Evolutionary conservation across 169 alveolate species (phyloP), one percentile per base, ranked within the genome.

Genomic region (Theileria parva): DNA sequence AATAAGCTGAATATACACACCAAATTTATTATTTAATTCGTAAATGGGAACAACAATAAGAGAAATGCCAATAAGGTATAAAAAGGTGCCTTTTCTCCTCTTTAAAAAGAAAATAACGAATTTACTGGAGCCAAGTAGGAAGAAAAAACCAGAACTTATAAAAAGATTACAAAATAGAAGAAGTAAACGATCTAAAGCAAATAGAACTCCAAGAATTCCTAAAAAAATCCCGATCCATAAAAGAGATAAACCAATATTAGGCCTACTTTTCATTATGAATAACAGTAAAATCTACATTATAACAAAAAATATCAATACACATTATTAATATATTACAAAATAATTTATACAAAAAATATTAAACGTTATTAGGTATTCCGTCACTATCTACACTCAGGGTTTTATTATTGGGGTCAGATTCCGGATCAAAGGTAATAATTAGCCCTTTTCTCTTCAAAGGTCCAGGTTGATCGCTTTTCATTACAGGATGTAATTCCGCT

Each of bases 51-150:
- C 17, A 44, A 44, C 53, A 44, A 44, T 44, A 27, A 73, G 77
- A 11, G 68, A 50, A 25, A 86, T 71, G 15, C 92, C 94, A n/a
- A 64, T 30, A 59, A 80, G 60, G 73, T 74, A 89, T n/a, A 85
- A 34, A 0, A 70, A 75, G 32, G 78, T 86, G 8, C 94, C 92
- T 77, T 63, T 76, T 78, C 80, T 89, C 63, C 63, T 65, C 57
- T 72, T 86, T 65, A 63, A 51, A 77, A 89, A 86, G 73, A 89
- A 89, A 21, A 85, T 63, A 68, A 86, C 12, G 59, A 89, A 86
- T 70, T 89, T 89, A 63, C 79, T 55, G 44, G 86, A 23, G n/a
- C 94, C 94, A 27, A 89, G 74, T 77, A 89, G 55, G 37, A 57
- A 86, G 27, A 76, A 89, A 55, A 89, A 79, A 17, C 94, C 94